phyloP scores from a whole-genome alignment of 2,329 filamentous ascomycete genomes.

The Trichoderma sp. region DNA sequence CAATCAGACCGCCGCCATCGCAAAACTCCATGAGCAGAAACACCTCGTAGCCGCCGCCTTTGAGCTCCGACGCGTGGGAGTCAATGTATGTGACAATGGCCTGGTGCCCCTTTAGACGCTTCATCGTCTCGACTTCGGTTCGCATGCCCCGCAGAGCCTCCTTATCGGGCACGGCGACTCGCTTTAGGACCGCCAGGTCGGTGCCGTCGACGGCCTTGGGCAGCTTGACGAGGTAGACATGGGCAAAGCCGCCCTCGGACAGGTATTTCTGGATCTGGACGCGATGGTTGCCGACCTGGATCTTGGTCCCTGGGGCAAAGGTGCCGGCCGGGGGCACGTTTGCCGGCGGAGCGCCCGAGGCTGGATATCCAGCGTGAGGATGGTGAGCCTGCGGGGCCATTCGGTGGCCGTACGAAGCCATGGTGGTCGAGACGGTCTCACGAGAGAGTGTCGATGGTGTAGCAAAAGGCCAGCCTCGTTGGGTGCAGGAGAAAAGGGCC shows the following conservation, averaged over 20 bases:
- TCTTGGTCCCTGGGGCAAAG: constrained; percentile 91
- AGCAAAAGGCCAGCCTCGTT: constrained; percentile 10
- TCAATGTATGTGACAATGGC: constrained; percentile 98
- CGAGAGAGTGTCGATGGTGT: constrained; percentile 1
- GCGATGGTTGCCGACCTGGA: constrained; percentile 89
- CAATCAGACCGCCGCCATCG: constrained; percentile 90
- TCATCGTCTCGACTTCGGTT: constrained; percentile 99
- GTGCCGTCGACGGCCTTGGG: constrained; percentile 74
- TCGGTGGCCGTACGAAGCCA: constrained; percentile 43
- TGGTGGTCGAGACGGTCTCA: constrained; percentile 23
- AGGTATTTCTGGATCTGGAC: constrained; percentile 97
- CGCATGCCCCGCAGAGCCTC: constrained; percentile 93
- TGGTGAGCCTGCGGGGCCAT: constrained; percentile 38
- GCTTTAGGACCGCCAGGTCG: constrained; percentile 83
- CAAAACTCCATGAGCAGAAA: constrained; percentile 99
- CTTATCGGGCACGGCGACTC: constrained; percentile 96
- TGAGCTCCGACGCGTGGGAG: constrained; percentile 92
- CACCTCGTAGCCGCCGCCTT: constrained; percentile 93
- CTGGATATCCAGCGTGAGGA: constrained; percentile 47
- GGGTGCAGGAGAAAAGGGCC: neutral
- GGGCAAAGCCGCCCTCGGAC: constrained; percentile 96
- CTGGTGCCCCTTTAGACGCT: constrained; percentile 94
- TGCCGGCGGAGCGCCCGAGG: constrained; percentile 42
- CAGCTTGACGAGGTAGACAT: constrained; percentile 94
- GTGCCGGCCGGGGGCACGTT: constrained; percentile 71